Evolutionary conservation across 495 filamentous ascomycete genomes (phyloP).

Genomic region (Neurospora hispaniola): DNA sequence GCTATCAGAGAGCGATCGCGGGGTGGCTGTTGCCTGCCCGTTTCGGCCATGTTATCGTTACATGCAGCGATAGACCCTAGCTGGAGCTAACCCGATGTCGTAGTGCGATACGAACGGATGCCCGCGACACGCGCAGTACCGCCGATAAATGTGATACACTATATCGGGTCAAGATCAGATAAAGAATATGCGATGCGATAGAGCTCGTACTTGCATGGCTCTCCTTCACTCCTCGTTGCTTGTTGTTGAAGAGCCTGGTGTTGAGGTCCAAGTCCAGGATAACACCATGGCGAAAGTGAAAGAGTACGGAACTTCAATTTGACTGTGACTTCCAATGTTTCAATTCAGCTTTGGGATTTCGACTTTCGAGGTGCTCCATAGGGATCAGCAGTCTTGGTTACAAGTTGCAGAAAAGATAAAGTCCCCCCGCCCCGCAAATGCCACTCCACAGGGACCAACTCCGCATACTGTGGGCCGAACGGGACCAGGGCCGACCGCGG

Average conservation of each 20-base stretch:
- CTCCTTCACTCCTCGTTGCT: background rate
- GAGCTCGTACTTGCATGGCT: background rate
- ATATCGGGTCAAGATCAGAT: background rate
- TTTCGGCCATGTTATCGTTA: background rate
- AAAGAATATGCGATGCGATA: background rate
- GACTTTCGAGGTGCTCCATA: background rate
- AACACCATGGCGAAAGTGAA: background rate
- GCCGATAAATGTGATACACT: background rate
- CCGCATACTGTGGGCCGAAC: background rate
- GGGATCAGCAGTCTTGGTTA: background rate
- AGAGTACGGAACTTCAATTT: background rate
- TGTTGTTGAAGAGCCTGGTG: background rate
- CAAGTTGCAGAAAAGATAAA: background rate
- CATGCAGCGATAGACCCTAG: background rate
- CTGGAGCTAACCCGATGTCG: background rate
- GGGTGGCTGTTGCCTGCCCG: background rate
- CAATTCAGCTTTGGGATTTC: background rate
- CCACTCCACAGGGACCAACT: background rate
- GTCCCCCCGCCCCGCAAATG: background rate
- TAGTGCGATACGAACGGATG: background rate
- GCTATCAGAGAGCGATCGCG: background rate
- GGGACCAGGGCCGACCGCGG: background rate
- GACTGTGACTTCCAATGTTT: background rate
- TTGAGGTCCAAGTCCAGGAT: background rate
- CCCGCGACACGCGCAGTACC: background rate